Evolutionary conservation across 106 monocot genomes (phyloP), one percentile per base, ranked within the genome.

Genomic region (Dendrobium chrysotoxum): DNA sequence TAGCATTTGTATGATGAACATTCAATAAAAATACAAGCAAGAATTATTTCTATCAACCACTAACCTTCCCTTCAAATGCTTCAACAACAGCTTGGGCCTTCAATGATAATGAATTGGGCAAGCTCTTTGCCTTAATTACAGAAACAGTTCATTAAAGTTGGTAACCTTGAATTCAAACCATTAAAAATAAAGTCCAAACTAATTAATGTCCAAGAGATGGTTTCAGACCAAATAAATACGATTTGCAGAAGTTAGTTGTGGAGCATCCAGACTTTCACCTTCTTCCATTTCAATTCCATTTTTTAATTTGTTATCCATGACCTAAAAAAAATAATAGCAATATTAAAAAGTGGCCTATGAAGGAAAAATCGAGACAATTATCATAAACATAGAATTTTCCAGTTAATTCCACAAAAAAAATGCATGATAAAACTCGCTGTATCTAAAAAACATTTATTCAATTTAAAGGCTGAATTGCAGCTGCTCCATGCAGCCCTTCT

Each of bases 51-150:
- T 42, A 41, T 41, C 15, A 77, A 38, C 38, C 28, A 77, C 80
- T 68, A 77, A 95, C 96, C 93, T 96, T 96, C 71, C 90, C 93
- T 50, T 97, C 94, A 83, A 94, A 77, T 66, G 89, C 86, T 82
- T 94, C 96, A 72, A 89, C 84, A 53, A 86, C 73, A 41, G 88
- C 81, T 81, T 90, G 94, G 53, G 91, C 88, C 87, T 90, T 94
- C 13, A 85, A 68, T 45, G 90, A 90, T 58, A 94, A 75, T n/a
- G 87, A 46, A 61, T 84, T 87, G 80, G 89, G 84, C 78, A 97
- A 83, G 76, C 87, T 77, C 76, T 94, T 97, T 79, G 85, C 90
- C 96, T 97, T 64, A 45, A 78, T 39, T 15, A 40, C 26, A 79
- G 35, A 47, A 45, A 61, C 20, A 38, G 12, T 25, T 57, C 41